Base-by-base conservation (phyloP, 352 stramenopile genomes). In the Lagenidium giganteum region DNA sequence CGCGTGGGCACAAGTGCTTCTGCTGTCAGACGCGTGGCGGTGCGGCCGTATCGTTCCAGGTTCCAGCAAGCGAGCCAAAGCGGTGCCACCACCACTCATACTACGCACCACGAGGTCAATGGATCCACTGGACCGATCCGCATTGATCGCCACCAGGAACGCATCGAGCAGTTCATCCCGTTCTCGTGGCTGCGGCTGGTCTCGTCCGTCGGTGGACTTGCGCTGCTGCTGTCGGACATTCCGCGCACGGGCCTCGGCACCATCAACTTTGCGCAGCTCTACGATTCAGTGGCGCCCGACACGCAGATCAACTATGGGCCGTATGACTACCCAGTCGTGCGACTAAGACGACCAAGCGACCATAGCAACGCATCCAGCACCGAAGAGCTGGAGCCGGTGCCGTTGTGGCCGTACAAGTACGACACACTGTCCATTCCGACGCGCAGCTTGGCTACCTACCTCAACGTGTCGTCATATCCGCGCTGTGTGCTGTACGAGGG, bases 171-270 rank as follows among this genome's bases (percentile, higher is more conserved):
- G 0, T 64, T 9, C 24, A 54, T 78, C 20, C 27, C 9, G 4
- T 60, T 75, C 34, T 68, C 58, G 13, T 51, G 51, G 9, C 24
- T 54, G 18, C 58, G 63, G 17, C 70, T 44, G 11, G 6, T 76
- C 7, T 27, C 82, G 31, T 72, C 64, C 2, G 8, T 73, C 1
- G 21, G 79, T 5, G 58, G 51, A 9, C 16, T 84, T n/a, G 17
- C 54, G 9, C 56, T 84, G 8, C 44, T 70, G 0, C n/a, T 62
- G 25, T 70, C 67, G 1, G 72, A 85, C 18, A 79, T 85, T 20
- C 69, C 67, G 6, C 67, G 72, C 8, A 70, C 69, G 0, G 69
- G 72, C 1, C 44, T 83, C 9, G 64, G 64, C 0, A 45, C 76
- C 4, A 14, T 5, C 13, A 51, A 42, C 16, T 20, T 72, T 9